Conservation (phyloP, 2,329 filamentous ascomycete genomes). For the Seiridium unicorne region DNA sequence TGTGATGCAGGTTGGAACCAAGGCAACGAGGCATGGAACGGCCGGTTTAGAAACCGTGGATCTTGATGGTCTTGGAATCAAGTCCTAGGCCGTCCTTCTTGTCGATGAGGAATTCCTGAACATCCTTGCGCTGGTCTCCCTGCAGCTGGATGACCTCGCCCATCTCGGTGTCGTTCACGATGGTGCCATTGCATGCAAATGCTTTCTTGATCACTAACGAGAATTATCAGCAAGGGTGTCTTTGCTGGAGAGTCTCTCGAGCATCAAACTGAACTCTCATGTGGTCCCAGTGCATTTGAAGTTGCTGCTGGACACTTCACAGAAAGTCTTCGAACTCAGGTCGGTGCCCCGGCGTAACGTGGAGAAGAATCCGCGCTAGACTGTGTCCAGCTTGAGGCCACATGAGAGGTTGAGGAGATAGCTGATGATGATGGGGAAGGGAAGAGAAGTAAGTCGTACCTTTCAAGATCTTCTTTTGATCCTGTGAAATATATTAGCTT, state of each 20-base stretch:
- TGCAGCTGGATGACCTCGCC: conserved; percentile 99
- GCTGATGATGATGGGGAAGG: too few species aligned
- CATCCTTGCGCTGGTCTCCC: conserved; percentile 98
- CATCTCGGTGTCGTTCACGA: conserved; percentile 94
- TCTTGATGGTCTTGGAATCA: conserved; percentile 95
- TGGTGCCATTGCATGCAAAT: conserved; percentile 99
- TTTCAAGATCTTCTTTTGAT: conserved; percentile 99
- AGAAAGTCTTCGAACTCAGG: too few species aligned
- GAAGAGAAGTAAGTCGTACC: too few species aligned
- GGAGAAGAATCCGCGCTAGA: too few species aligned
- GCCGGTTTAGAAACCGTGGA: conserved; percentile 62
- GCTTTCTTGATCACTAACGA: conserved; percentile 91
- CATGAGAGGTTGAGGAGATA: too few species aligned
- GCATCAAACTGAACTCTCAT: too few species aligned
- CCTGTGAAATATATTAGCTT: conserved; percentile 28
- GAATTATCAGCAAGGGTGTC: too few species aligned
- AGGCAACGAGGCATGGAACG: conserved; percentile 23
- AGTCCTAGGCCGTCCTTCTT: conserved; percentile 93
- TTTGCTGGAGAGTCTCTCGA: too few species aligned
- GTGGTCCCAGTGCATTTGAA: too few species aligned
- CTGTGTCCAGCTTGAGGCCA: too few species aligned
- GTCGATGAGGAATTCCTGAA: conserved; percentile 95
- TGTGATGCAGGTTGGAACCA: conserved; percentile 19
- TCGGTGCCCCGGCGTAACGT: too few species aligned
- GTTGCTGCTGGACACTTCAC: too few species aligned